phyloP scores from a whole-genome alignment of 176 grass and related monocot species.

The Triticum monococcum region DNA sequence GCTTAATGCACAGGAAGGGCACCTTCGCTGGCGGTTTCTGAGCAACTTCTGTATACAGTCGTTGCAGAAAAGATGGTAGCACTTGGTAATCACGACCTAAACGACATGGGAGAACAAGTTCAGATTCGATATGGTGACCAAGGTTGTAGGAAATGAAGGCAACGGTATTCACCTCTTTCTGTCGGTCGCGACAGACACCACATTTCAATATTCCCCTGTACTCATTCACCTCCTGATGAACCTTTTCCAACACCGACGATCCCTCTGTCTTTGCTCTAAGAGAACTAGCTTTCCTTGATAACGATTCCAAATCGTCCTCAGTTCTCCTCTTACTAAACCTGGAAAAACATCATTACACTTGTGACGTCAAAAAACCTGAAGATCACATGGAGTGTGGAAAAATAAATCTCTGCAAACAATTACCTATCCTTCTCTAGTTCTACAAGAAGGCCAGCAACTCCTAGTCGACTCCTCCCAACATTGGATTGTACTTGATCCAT shows the following conservation, averaged over 20 bases:
- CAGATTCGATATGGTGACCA: neutral
- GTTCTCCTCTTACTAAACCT: slow-evolving; percentile 86
- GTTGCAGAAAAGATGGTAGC: slow-evolving; percentile 90
- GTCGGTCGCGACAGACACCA: slow-evolving; percentile 59
- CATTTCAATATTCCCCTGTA: slow-evolving; percentile 91
- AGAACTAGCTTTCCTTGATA: slow-evolving; percentile 64
- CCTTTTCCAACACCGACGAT: slow-evolving; percentile 60
- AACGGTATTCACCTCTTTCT: slow-evolving; percentile 66
- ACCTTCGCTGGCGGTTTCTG: slow-evolving; percentile 64
- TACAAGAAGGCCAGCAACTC: slow-evolving; percentile 62
- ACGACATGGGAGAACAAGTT: neutral
- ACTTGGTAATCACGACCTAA: slow-evolving; percentile 92
- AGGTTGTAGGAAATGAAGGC: neutral
- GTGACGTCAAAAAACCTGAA: neutral
- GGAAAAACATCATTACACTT: slow-evolving; percentile 19
- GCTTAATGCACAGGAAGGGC: slow-evolving; percentile 64
- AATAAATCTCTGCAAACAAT: slow-evolving; percentile 1
- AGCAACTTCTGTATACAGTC: slow-evolving; percentile 69
- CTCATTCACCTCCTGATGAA: slow-evolving; percentile 70
- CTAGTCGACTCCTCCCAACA: slow-evolving; percentile 49
- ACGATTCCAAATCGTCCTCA: slow-evolving; percentile 68
- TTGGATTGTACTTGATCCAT: slow-evolving; percentile 50
- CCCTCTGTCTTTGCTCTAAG: slow-evolving; percentile 58
- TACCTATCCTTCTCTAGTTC: slow-evolving; percentile 85
- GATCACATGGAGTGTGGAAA: neutral